Base-by-base conservation (phyloP, 352 stramenopile genomes). In the Phytophthora lateralis region DNA sequence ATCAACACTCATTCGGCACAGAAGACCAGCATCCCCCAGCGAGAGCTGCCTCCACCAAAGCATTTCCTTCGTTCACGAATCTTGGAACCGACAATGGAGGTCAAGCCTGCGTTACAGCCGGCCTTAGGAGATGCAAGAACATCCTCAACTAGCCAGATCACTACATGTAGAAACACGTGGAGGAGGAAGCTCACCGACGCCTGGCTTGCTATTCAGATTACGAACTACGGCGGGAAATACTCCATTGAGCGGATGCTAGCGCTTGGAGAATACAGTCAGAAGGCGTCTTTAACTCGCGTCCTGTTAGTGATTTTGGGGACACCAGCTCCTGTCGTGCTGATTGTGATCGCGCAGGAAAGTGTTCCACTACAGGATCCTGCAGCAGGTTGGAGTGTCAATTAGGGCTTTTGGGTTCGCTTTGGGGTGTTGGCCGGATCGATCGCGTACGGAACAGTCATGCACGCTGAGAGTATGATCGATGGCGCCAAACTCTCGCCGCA, bases 181-280 rank as follows among this genome's bases (percentile, higher is more conserved):
- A 45, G 39, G 17, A 24, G 39, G 15, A 45, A 45, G 20, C 7
- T 29, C 1, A 45, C 39, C 10, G 39, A 45, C n/a, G 39, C 39
- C 39, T 45, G 39, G 39, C 17, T 45, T 45, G 39, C 39, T n/a
- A 45, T 3, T 11, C 39, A 45, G 17, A 21, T 45, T n/a, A 45
- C 39, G 6, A 45, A 45, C 39, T 27, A 45, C 27, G 39, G 42
- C 18, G 66, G 57, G 37, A 59, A 65, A 20, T 78, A 75, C 54
- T 78, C 69, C 18, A 46, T 78, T 18, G 65, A 75, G 62, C 66
- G 70, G 5, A 49, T 69, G n/a, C 45, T 73, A 9, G n/a, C 60
- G 24, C 43, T 78, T 7, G 57, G 75, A 3, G 54, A 70, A 14
- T 78, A 75, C 38, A 42, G 42, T 10, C 17, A 6, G 3, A 47